Percentiles rank a stretch among this genome's conserved stretches.
Evolutionary conservation across 2,329 filamentous ascomycete genomes (phyloP).

Genomic region (Colletotrichum tanaceti): DNA sequence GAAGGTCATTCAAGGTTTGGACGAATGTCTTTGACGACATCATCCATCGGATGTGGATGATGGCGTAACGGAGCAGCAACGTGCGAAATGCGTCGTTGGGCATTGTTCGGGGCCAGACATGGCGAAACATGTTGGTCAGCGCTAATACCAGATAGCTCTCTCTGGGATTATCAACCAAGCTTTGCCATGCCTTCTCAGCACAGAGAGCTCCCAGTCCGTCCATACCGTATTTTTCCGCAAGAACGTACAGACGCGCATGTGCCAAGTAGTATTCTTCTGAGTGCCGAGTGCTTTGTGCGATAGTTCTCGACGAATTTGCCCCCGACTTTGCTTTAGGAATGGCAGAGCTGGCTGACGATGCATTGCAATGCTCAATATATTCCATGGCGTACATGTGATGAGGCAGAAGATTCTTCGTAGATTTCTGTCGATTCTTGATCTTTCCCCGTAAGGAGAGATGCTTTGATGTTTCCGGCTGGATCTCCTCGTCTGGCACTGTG

Average conservation of each 20-base stretch:
- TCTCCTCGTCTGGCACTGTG: background rate
- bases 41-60: background rate
- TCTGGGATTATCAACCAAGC: background rate
- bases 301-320: background rate
- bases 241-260: background rate
- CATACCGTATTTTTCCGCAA: background rate
- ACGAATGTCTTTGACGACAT: background rate
- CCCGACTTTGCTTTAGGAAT: background rate
- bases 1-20: background rate
- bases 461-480: background rate
- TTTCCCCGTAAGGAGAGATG: background rate
- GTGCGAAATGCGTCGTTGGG: background rate
- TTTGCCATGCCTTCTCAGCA: background rate
- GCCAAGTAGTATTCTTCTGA: background rate
- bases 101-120: background rate
- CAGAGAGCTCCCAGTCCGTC: background rate
- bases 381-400: too few relatives aligned
- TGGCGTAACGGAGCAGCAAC: background rate
- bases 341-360: background rate
- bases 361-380: too few relatives aligned
- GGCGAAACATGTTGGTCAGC: background rate
- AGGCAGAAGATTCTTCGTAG: background rate
- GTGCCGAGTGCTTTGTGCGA: background rate
- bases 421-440: background rate
- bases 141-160: background rate